Evolutionary conservation across 2,329 filamentous ascomycete species (phyloP).

Genomic region (Aureobasidium melanogenum): DNA sequence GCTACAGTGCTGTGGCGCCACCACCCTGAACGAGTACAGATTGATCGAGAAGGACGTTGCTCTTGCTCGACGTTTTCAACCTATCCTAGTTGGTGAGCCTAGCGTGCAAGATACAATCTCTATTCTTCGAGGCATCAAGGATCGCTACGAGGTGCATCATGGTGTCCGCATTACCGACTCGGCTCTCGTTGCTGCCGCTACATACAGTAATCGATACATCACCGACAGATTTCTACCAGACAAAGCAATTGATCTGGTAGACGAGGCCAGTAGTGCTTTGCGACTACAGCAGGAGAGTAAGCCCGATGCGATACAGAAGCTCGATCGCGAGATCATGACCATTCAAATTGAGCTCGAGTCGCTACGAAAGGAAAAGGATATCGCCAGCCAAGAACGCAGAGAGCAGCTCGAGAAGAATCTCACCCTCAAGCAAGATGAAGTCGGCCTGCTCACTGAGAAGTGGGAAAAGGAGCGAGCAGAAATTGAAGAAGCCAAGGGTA

Average conservation of each 20-base stretch:
- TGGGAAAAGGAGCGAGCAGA: conserved; percentile 88
- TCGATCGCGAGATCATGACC: conserved; percentile 93
- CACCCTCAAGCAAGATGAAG: conserved; percentile 68
- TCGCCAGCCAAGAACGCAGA: conserved; percentile 77
- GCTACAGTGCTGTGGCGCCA: conserved; percentile 90
- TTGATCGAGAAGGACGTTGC: conserved; percentile 94
- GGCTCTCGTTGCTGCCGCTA: conserved; percentile 82
- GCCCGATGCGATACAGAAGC: conserved; percentile 82
- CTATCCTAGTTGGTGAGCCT: conserved; percentile 87
- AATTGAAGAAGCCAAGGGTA: conserved; percentile 77
- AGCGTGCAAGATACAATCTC: conserved; percentile 88
- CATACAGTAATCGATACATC: conserved; percentile 91
- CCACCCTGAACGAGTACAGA: conserved; percentile 85
- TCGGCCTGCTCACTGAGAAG: conserved; percentile 61
- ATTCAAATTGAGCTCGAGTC: conserved; percentile 96
- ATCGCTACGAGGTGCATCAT: conserved; percentile 95
- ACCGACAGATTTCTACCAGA: conserved; percentile 93
- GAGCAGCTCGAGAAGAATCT: conserved; percentile 76
- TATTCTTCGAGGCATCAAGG: conserved; percentile 91
- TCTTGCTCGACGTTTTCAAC: conserved; percentile 84
- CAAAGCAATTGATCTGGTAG: conserved; percentile 94
- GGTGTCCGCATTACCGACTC: conserved; percentile 91
- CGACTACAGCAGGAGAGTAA: conserved; percentile 94
- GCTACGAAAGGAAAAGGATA: conserved; percentile 84
- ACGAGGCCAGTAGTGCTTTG: conserved; percentile 85